Evolutionary conservation across 345 rosid genomes (phyloP).

Genomic region (Reutealis trisperma): DNA sequence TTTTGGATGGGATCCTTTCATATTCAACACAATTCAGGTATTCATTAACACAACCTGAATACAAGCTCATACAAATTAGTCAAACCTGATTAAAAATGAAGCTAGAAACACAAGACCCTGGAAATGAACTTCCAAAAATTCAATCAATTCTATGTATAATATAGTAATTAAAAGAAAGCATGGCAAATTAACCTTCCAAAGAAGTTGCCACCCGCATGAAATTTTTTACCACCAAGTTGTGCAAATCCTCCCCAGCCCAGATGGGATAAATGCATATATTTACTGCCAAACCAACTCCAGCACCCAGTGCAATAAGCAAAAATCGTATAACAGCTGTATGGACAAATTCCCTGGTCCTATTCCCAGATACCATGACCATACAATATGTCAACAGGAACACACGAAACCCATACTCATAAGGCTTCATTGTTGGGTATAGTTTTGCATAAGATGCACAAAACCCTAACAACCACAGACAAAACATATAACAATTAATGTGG

Average conservation of each 20-base stretch:
- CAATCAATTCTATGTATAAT: background rate
- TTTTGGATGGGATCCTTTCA: constrained; percentile 77
- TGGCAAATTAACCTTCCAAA: constrained; percentile 63
- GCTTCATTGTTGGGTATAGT: constrained; percentile 79
- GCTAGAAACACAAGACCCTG: background rate
- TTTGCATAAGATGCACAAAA: constrained; percentile 69
- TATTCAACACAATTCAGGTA: constrained; percentile 75
- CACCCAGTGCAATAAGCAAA: constrained; percentile 84
- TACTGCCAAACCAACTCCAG: constrained; percentile 67
- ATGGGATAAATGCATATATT: constrained; percentile 90
- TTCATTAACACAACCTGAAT: constrained; percentile 66
- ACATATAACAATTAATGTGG: constrained; percentile 10
- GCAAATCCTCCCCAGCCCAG: constrained; percentile 99
- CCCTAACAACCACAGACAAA: constrained; percentile 50
- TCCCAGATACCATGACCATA: constrained; percentile 78
- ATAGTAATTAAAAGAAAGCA: background rate
- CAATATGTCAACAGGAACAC: constrained; percentile 89
- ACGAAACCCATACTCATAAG: constrained; percentile 89
- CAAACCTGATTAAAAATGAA: constrained; percentile 11
- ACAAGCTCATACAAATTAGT: constrained; percentile 24
- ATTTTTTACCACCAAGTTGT: constrained; percentile 78
- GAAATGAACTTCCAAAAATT: background rate
- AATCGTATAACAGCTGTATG: constrained; percentile 74
- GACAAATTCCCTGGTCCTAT: constrained; percentile 70
- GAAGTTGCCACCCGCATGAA: constrained; percentile 81